Percentiles rank a stretch among this genome's conserved stretches.
These are phyloP conservation scores for Taphrina populina DNA, from an alignment of 1,139 yeast genomes.

Conservation along the genomic window DNA sequence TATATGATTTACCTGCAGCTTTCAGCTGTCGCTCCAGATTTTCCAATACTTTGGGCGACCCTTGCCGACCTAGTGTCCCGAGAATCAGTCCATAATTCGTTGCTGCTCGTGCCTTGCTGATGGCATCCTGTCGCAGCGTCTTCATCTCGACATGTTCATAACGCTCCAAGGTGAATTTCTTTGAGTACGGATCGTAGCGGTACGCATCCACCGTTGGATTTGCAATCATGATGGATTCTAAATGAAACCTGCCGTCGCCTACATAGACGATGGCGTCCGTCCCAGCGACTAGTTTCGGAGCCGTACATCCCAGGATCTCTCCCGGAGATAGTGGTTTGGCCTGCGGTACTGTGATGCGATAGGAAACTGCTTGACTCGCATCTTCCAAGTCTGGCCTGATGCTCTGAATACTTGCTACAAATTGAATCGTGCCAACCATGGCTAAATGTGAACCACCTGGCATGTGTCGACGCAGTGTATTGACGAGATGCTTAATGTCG, in stretches of 20 bases:
- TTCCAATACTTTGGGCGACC: conserved; percentile 66
- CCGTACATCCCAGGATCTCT: conserved; percentile 94
- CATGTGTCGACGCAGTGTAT: conserved; percentile 73
- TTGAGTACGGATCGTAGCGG: conserved; percentile 90
- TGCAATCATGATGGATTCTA: conserved; percentile 96
- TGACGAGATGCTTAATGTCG: conserved; percentile 75
- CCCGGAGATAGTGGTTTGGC: conserved; percentile 91
- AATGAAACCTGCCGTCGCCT: conserved; percentile 95
- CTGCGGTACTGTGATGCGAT: conserved; percentile 73
- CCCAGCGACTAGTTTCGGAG: conserved; percentile 67
- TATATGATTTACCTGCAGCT: conserved; percentile 63
- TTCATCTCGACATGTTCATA: conserved; percentile 85
- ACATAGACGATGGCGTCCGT: conserved; percentile 80
- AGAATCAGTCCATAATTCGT: conserved; percentile 76
- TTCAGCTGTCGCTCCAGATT: conserved; percentile 52
- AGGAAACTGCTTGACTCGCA: conserved; percentile 41
- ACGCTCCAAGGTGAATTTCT: conserved; percentile 83
- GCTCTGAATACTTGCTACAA: conserved; percentile 88
- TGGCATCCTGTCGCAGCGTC: conserved; percentile 70
- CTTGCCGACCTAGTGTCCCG: conserved; percentile 98
- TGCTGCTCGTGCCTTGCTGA: conserved; percentile 52
- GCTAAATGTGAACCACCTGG: conserved; percentile 64
- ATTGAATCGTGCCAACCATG: conserved; percentile 91
- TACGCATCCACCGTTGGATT: conserved; percentile 90
- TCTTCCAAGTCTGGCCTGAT: conserved; percentile 55